phyloP scores from a whole-genome alignment of 1,284 basidiomycete species.

The Tilletia walkeri region DNA sequence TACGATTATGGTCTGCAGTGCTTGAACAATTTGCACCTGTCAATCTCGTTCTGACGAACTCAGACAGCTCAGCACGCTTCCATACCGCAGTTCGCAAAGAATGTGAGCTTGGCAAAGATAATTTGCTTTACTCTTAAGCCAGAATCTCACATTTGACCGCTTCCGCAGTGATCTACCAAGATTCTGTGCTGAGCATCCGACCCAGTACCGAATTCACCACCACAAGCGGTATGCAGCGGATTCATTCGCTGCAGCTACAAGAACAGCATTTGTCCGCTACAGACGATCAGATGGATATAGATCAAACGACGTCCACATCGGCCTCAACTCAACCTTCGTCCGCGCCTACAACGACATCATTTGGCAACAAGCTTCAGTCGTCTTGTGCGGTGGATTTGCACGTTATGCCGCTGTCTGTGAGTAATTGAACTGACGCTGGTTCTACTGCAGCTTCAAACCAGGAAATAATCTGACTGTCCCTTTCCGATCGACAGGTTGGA shows the following conservation, averaged over 20 bases:
- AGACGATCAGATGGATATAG: too few relatives aligned
- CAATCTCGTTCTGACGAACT: constrained; percentile 14
- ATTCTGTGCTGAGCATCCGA: constrained; percentile 1
- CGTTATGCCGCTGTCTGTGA: constrained; percentile 2
- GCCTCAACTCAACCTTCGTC: too few relatives aligned
- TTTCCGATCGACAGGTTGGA: not conserved
- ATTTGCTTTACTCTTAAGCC: not conserved
- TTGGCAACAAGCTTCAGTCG: constrained; percentile 1
- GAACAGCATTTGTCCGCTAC: too few relatives aligned
- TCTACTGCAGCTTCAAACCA: not conserved
- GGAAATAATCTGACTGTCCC: not conserved
- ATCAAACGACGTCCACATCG: too few relatives aligned
- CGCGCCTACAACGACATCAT: not conserved
- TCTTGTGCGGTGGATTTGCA: constrained; percentile 7
- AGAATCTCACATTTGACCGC: not conserved
- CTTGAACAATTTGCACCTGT: constrained; percentile 4
- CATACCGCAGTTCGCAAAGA: not conserved
- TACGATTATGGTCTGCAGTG: not conserved
- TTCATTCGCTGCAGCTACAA: not conserved
- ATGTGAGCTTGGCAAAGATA: not conserved
- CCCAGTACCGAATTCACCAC: constrained; percentile 12
- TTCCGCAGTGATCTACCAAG: constrained; percentile 6
- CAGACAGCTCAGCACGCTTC: not conserved
- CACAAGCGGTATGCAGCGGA: not conserved
- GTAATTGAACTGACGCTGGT: not conserved